phyloP scores from a whole-genome alignment of 129 eudicot genomes.

The Kitagawia praeruptora region DNA sequence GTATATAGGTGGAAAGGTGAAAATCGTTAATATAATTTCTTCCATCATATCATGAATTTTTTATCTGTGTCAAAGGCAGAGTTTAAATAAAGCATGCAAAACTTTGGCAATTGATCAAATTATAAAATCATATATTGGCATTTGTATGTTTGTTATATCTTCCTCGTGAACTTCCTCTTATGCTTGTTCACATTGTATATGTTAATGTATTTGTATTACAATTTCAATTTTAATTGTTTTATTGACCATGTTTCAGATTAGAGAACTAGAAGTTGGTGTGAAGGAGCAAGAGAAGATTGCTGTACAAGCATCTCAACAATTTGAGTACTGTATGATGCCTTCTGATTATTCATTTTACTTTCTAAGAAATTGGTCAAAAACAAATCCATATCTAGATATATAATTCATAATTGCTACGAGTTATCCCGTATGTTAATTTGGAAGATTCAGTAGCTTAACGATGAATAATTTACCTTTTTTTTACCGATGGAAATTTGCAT shows the following conservation, averaged over 20 bases:
- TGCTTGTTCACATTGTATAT: neutral
- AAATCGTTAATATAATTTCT: neutral
- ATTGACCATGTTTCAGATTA: conserved; percentile 35
- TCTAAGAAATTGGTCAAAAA: neutral
- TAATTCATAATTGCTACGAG: neutral
- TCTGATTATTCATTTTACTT: neutral
- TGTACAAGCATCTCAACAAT: conserved; percentile 50
- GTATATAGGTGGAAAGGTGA: neutral
- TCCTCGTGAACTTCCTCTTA: neutral
- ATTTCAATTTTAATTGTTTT: neutral
- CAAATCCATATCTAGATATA: neutral
- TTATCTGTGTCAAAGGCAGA: neutral
- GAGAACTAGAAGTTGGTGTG: conserved; percentile 61
- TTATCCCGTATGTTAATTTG: neutral
- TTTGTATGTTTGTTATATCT: neutral
- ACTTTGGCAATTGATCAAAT: neutral
- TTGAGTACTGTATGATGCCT: conserved; percentile 50
- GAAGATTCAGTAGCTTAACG: neutral
- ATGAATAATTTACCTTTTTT: neutral
- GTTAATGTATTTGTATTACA: too few species aligned
- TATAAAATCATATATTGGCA: neutral
- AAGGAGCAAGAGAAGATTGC: conserved; percentile 79
- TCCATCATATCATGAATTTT: neutral
- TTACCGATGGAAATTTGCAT: neutral
- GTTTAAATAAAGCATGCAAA: neutral